Base-by-base conservation (phyloP, 2,329 filamentous ascomycete genomes). In the Claviceps cyperi region DNA sequence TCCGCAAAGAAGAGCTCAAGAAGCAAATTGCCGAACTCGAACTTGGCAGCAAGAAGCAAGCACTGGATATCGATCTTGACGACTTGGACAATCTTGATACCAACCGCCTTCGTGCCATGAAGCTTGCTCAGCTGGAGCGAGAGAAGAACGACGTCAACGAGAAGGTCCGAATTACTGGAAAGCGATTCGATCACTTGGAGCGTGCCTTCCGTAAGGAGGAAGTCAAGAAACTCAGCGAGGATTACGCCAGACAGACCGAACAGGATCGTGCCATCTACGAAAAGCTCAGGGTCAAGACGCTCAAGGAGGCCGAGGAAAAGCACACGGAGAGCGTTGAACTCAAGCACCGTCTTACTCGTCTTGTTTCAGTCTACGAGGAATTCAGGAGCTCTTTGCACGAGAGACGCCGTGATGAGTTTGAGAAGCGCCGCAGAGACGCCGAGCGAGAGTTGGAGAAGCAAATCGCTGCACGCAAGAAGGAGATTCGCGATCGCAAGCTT, bases 101-200 rank as follows among this genome's bases (percentile, higher is more conserved):
- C 66, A 89, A 88, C 67, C 83, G 84, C 56, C 86, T 98, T 59
- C 90, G 92, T 65, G 84, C 86, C 58, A 84, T 98, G 72, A 97
- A 97, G 76, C 79, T 98, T 51, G 85, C 87, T 53, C 91, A 95
- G 69, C 80, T 98, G 11, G 92, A 97, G 72, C 90, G 91, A 60
- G 92, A 97, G 75, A 98, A 97, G 83, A 94, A 91, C 62, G 89
- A 92, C 63, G 82, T 96, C 58, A 87, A 86, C 56, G 89, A 96
- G 70, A 88, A 86, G 65, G 80, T 97, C 49, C 84, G 89, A 60
- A 81, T 94, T 60, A 94, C 90, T 53, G 88, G 85, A 66, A 97
- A 96, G 80, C 85, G 92, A 56, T 86, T 96, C 60, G 92, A 98
- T 64, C 91, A 98, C 70, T 73, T 98, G 59, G 92, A 98, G 74